Evolutionary conservation across 768 basidiomycete genomes (phyloP), one percentile per base, ranked within the genome.

Genomic region (Suillus ampliporus): DNA sequence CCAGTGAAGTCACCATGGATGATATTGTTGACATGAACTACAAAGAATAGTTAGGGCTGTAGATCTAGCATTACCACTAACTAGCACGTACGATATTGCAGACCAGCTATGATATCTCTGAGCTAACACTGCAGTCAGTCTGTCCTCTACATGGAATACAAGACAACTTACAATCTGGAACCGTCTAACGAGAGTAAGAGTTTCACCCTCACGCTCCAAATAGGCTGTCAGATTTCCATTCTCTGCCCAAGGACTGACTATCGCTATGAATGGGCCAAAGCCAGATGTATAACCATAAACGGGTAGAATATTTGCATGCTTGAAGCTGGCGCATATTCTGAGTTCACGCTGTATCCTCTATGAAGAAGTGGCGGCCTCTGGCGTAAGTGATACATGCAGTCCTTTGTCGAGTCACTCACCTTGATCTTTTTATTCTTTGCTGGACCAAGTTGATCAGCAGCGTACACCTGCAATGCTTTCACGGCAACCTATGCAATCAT

Each of bases 381-480:
- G 10, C 3, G 28, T 6, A 23, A 57, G 15, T n/a, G 2, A 34
- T 15, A 19, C n/a, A 15, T 21, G 15, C 21, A 40, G 11, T 57
- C 15, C 6, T 41, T 41, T 4, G 17, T 4, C 15, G 14, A 34
- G 34, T 14, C 34, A 56, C 54, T 28, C 14, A 13, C 35, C 31
- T 41, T 43, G 0, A 72, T 68, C 57, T 63, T 72, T 11, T 21
- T 56, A n/a, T 65, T 65, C 5, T 37, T 34, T 13, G 68, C 64
- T n/a, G 26, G 3, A 26, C 67, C 65, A 2, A 67, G 41, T 5
- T 57, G 64, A n/a, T 70, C 61, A 11, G 51, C 54, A 35, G 46
- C 26, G 48, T 74, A 72, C 28, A 37, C 62, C 46, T 68, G 70
- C 4, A 73, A 72, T 5, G 63, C 73, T 57, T 73, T 73, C 50